phyloP scores from a whole-genome alignment of 2,329 filamentous ascomycete genomes.

The Lasiodiplodia gonubiensis region DNA sequence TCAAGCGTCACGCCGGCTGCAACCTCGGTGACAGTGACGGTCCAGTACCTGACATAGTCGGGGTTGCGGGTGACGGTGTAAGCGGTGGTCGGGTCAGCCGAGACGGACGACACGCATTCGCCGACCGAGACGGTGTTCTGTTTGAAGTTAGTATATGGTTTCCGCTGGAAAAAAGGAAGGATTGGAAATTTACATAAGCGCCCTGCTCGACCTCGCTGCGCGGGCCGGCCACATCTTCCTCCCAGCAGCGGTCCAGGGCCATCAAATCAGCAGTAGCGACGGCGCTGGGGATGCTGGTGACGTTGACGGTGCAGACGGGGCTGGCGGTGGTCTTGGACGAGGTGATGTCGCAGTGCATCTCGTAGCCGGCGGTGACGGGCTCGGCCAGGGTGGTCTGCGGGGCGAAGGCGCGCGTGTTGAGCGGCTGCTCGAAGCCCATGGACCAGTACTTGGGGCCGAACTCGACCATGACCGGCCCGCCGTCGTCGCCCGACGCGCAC shows the following conservation, averaged over 20 bases:
- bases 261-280: background rate
- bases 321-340: background rate
- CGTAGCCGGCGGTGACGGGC: background rate
- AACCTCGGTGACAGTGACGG: constrained; percentile 36
- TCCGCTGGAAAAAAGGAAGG: background rate
- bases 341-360: background rate
- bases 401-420: background rate
- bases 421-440: background rate
- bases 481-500: background rate
- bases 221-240: background rate
- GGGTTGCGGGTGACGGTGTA: background rate
- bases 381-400: background rate
- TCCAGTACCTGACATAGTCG: constrained; percentile 33
- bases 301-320: background rate
- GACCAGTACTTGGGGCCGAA: background rate
- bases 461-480: background rate
- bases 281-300: background rate
- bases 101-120: background rate
- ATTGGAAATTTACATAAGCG: background rate
- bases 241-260: background rate
- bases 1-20: constrained; percentile 29
- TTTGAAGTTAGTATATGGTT: background rate
- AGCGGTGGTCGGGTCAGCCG: background rate
- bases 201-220: background rate
- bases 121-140: background rate